These are phyloP conservation scores for Aquilaria sinensis DNA, from an alignment of 345 rosid species.

Conservation along the genomic window DNA sequence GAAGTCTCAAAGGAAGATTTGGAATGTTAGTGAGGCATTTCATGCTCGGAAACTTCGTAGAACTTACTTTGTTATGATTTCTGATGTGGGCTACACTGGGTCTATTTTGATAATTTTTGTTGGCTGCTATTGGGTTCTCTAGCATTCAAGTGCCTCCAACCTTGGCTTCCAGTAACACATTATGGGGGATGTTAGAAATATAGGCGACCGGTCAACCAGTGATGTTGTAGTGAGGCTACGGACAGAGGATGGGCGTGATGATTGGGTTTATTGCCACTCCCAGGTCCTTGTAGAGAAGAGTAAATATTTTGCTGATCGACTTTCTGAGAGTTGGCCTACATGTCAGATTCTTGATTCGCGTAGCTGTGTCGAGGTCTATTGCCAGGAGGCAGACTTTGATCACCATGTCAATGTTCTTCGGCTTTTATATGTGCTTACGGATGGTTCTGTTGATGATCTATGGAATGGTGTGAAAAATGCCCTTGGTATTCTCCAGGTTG, in stretches of 20 bases:
- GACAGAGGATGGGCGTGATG: conserved; percentile 76
- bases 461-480: conserved; percentile 78
- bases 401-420: conserved; percentile 70
- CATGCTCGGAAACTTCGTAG: background rate
- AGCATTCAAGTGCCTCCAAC: background rate
- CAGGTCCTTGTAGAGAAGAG: conserved; percentile 55
- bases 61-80: background rate
- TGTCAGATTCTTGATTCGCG: conserved; percentile 92
- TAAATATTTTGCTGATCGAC: conserved; percentile 80
- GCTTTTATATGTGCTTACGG: conserved; percentile 49
- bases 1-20: background rate
- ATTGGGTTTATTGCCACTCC: conserved; percentile 85
- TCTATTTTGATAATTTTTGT: background rate
- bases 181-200: conserved; percentile 34
- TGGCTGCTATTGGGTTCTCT: background rate
- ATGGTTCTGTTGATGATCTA: conserved; percentile 42
- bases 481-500: conserved; percentile 71
- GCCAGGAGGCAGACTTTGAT: conserved; percentile 70
- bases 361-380: conserved; percentile 77
- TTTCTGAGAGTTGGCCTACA: conserved; percentile 90
- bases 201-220: conserved; percentile 77
- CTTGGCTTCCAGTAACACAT: conserved; percentile 24
- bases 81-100: background rate
- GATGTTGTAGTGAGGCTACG: conserved; percentile 86
- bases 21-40: background rate